A percentile compares a stretch with the other conserved stretches of the same genome.
These are phyloP conservation scores for Ulmus americana DNA, from an alignment of 331 rosid genomes.

Conservation along the genomic window DNA sequence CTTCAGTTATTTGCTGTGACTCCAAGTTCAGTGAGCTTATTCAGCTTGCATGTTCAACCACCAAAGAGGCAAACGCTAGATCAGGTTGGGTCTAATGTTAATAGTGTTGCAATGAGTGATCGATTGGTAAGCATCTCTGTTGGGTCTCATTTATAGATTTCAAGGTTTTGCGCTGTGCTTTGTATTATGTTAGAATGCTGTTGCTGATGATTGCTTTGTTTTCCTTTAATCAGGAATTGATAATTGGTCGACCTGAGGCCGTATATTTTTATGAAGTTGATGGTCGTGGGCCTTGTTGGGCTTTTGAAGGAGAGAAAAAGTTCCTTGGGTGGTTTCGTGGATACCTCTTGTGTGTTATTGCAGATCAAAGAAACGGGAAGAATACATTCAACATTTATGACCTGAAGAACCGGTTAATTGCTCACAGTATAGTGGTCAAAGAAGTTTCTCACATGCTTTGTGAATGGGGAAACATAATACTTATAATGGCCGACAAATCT, in stretches of 20 bases:
- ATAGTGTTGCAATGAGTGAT: conserved; percentile 86
- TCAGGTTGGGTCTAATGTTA: conserved; percentile 75
- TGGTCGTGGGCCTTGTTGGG: conserved; percentile 99
- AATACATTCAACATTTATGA: conserved; percentile 85
- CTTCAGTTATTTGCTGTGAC: conserved; percentile 86
- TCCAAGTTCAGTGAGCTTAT: conserved; percentile 74
- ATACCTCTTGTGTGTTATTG: conserved; percentile 86
- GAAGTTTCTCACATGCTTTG: conserved; percentile 91
- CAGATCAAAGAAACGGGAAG: conserved; percentile 74
- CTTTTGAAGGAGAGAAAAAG: conserved; percentile 96
- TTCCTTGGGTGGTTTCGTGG: conserved; percentile 96
- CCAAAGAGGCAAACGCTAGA: conserved; percentile 85
- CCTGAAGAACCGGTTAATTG: conserved; percentile 83
- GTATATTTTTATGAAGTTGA: conserved; percentile 94
- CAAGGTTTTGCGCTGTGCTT: conserved; percentile 5
- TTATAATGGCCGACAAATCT: conserved; percentile 77
- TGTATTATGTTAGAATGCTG: conserved; percentile 18
- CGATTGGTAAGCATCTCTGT: conserved; percentile 52
- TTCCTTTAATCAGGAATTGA: conserved; percentile 59
- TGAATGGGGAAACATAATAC: conserved; percentile 94
- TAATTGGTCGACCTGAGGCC: conserved; percentile 91
- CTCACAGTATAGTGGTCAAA: conserved; percentile 72
- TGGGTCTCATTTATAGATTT: background rate
- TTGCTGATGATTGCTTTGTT: conserved; percentile 12
- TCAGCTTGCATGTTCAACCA: conserved; percentile 67